Evolutionary conservation across 1,139 yeast genomes (phyloP).

Genomic region (Arxiozyma telluris): DNA sequence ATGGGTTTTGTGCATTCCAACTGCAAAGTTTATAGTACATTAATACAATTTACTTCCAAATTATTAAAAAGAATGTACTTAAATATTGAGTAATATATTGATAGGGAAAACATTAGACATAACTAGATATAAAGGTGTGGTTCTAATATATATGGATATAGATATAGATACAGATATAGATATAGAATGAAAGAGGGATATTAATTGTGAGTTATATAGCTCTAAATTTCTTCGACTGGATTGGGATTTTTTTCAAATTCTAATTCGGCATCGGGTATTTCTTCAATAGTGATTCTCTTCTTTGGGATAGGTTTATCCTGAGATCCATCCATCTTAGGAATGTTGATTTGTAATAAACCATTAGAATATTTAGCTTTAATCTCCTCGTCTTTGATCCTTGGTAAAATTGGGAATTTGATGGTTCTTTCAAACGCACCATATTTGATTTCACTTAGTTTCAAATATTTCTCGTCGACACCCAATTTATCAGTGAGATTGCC

Average conservation of each 20-base stretch:
- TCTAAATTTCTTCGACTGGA: conserved; percentile 11
- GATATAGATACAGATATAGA: neutral
- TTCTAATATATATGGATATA: neutral
- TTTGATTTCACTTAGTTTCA: conserved; percentile 40
- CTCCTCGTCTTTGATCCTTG: conserved; percentile 42
- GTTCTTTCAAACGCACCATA: conserved; percentile 48
- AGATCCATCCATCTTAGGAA: conserved; percentile 35
- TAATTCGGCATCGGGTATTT: conserved; percentile 36
- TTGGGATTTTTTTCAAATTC: conserved; percentile 30
- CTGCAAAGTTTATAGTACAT: neutral
- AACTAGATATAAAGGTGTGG: neutral
- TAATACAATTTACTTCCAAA: no score
- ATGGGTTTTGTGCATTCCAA: neutral
- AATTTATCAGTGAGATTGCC: conserved; percentile 39
- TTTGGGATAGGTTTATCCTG: conserved; percentile 31
- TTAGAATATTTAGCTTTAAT: conserved; percentile 43
- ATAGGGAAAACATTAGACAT: neutral
- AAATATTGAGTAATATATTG: no score
- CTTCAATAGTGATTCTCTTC: conserved; percentile 36
- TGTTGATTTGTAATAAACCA: conserved; percentile 43
- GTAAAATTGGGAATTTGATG: conserved; percentile 44
- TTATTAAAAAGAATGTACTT: no score
- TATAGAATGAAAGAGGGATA: neutral
- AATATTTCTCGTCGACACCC: conserved; percentile 26
- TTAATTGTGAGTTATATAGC: neutral